These are phyloP conservation scores for Sugiyamaella sp. DNA, from an alignment of 1,139 yeast genomes.

Conservation along the genomic window DNA sequence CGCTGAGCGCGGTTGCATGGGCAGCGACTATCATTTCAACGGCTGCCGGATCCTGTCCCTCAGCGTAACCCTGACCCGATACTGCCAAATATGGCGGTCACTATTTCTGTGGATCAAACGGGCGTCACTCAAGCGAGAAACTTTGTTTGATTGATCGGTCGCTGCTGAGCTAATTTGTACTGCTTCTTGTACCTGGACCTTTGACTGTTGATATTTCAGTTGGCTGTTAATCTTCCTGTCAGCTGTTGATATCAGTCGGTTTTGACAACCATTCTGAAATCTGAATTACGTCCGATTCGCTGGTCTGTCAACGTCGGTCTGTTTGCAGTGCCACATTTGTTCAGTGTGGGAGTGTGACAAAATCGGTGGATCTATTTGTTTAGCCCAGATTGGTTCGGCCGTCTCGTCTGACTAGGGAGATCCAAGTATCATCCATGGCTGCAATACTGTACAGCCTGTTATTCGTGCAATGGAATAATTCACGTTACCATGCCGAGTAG, in stretches of 20 bases:
- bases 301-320: too few species aligned
- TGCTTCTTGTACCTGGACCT: too few species aligned
- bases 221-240: too few species aligned
- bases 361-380: too few species aligned
- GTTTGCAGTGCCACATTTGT: too few species aligned
- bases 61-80: not conserved
- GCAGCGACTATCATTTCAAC: not conserved
- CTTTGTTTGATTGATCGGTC: not conserved
- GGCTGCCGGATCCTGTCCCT: too few species aligned
- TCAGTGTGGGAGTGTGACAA: too few species aligned
- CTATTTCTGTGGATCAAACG: not conserved
- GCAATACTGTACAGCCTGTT: not conserved
- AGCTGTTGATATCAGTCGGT: too few species aligned
- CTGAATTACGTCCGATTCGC: too few species aligned
- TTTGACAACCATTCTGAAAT: too few species aligned
- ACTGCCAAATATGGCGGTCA: not conserved
- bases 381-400: too few species aligned
- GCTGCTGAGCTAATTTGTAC: not conserved
- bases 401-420: too few species aligned
- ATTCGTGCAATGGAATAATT: not conserved
- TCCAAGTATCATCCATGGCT: not conserved
- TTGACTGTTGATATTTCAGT: not conserved
- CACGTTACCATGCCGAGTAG: not conserved
- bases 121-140: not conserved
- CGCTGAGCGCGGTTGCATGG: not conserved